phyloP scores from a whole-genome alignment of 2,329 filamentous ascomycete genomes.

The Cytospora paraplurivora region DNA sequence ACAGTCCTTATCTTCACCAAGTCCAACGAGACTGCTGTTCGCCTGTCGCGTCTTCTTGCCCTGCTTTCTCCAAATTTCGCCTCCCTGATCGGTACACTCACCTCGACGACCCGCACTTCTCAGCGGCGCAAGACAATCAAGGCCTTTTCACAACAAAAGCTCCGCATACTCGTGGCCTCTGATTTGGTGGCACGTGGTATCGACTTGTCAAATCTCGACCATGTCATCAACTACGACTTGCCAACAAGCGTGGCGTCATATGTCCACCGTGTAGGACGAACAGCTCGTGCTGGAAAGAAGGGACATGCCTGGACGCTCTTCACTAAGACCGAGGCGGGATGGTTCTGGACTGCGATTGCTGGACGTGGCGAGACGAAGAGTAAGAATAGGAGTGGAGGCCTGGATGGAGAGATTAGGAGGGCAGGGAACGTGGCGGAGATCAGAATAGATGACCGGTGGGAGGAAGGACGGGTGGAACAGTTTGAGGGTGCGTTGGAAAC shows the following conservation, averaged over 20 bases:
- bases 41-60: constrained; percentile 77
- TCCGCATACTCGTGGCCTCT: constrained; percentile 82
- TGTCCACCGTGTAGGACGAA: constrained; percentile 89
- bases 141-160: constrained; percentile 62
- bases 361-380: constrained; percentile 54
- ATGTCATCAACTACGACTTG: constrained; percentile 93
- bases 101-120: constrained; percentile 75
- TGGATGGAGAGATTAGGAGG: constrained; percentile 40
- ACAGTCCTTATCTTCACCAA: constrained; percentile 82
- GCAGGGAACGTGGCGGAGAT: constrained; percentile 50
- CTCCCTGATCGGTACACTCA: constrained; percentile 66
- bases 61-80: constrained; percentile 64
- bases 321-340: constrained; percentile 77
- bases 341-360: constrained; percentile 88
- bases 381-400: constrained; percentile 42
- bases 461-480: constrained; percentile 47
- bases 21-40: constrained; percentile 84
- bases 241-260: constrained; percentile 80
- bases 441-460: constrained; percentile 48
- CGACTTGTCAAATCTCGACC: constrained; percentile 75
- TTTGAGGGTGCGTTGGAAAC: constrained; percentile 62
- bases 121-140: constrained; percentile 67
- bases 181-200: constrained; percentile 92
- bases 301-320: constrained; percentile 88
- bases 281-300: constrained; percentile 74